Conservation (phyloP, 257 asterid species). For the Petunia axillaris region DNA sequence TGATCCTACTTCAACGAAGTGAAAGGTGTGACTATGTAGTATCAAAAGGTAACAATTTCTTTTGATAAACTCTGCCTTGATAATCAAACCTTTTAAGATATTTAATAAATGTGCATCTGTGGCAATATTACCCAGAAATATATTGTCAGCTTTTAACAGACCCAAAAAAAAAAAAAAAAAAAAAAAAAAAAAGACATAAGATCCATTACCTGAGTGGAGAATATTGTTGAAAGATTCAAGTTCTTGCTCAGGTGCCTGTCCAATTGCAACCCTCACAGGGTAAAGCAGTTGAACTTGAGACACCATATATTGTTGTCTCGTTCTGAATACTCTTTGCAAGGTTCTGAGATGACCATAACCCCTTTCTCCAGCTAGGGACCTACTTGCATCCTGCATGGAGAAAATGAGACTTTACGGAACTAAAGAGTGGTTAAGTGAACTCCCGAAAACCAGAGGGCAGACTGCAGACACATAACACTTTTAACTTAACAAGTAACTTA, state of each 20-base stretch:
- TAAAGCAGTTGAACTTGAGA: constrained; percentile 84
- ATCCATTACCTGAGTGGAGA: constrained; percentile 56
- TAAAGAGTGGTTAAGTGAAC: background rate
- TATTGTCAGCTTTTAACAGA: background rate
- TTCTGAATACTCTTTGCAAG: constrained; percentile 62
- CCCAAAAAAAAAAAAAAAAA: background rate
- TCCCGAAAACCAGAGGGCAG: background rate
- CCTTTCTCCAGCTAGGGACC: constrained; percentile 73
- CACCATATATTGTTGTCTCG: constrained; percentile 73
- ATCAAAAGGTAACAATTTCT: background rate
- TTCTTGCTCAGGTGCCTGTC: constrained; percentile 75
- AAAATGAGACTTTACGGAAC: background rate
- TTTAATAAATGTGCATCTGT: background rate
- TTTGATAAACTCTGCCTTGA: background rate
- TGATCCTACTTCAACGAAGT: background rate
- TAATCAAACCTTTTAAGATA: background rate
- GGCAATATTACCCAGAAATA: background rate
- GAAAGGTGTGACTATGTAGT: background rate
- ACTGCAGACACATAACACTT: background rate
- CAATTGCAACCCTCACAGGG: constrained; percentile 73
- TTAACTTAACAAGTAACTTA: background rate
- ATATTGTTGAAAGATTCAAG: constrained; percentile 77
- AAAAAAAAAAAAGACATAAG: background rate
- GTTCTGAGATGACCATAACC: constrained; percentile 62
- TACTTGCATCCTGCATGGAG: constrained; percentile 66